Conservation (phyloP, 139 green algal genomes). For the Diplosphaera chodatii region DNA sequence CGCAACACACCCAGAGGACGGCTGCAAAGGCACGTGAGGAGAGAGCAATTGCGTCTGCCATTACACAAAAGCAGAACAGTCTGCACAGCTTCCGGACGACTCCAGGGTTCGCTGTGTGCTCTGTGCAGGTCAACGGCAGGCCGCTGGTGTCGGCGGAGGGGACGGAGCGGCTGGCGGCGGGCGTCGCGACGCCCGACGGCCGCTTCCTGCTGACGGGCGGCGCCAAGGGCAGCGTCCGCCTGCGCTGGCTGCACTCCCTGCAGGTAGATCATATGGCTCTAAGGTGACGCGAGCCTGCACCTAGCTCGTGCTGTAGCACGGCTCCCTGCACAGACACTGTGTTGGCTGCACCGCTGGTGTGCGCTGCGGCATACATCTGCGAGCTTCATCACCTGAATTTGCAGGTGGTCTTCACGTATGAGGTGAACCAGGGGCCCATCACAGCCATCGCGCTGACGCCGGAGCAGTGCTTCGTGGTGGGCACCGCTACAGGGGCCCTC, state of each 20-base stretch:
- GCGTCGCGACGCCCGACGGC: slow-evolving; percentile 28
- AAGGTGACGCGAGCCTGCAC: no score
- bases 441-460: slow-evolving; percentile 24
- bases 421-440: slow-evolving; percentile 19
- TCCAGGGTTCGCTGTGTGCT: no score
- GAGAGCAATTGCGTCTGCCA: no score
- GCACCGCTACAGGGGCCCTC: slow-evolving; percentile 21
- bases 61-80: no score
- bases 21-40: no score
- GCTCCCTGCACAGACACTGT: no score
- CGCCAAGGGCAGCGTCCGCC: slow-evolving; percentile 26
- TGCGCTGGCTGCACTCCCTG: slow-evolving; percentile 37
- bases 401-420: slow-evolving; percentile 28
- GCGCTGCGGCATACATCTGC: no score
- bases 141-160: slow-evolving; percentile 19
- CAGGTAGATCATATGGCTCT: slow-evolving; percentile 13
- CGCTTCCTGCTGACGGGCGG: slow-evolving; percentile 36
- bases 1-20: no score
- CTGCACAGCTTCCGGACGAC: no score
- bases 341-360: no score
- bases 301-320: no score
- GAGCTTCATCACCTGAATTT: not conserved
- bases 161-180: slow-evolving; percentile 30
- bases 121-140: slow-evolving; percentile 23
- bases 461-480: slow-evolving; percentile 36